Base-by-base conservation (phyloP, 1,284 basidiomycete genomes). In the Phellopilus nigrolimitatus region DNA sequence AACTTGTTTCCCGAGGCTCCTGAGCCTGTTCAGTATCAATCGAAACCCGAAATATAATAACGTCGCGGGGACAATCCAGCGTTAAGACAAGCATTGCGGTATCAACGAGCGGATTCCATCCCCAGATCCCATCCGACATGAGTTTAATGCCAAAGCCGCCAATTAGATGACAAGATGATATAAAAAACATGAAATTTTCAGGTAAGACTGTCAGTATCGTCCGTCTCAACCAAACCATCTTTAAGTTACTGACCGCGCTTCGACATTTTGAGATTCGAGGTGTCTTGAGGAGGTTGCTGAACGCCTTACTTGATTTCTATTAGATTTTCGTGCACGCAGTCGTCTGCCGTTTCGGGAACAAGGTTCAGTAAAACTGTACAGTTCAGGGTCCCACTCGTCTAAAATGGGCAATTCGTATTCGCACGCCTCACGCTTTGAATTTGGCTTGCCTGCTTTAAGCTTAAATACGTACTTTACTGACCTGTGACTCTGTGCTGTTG, bases 1-100 rank as follows among this genome's bases (percentile, higher is more conserved):
- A 90, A 98, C 76, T 98, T 99, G 76, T 90, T 95, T 70, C 95
- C 95, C 68, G 92, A 71, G 54, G 74, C 69, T 70, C 52, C 52
- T 33, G 52, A 27, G 22, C 52, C 52, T 54, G 27, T 8, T 52
- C 37, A 52, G 34, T 37, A 10, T 15, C 34, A 37, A 37, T 17
- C n/a, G n/a, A n/a, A n/a, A n/a, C n/a, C n/a, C n/a, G n/a, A n/a
- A n/a, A n/a, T n/a, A n/a, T n/a, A n/a, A n/a, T n/a, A n/a, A n/a
- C n/a, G n/a, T n/a, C n/a, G n/a, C n/a, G n/a, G n/a, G n/a, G n/a
- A n/a, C n/a, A n/a, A n/a, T n/a, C n/a, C n/a, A n/a, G n/a, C n/a
- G n/a, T n/a, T n/a, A n/a, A n/a, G n/a, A n/a, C n/a, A n/a, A n/a
- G n/a, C n/a, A n/a, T n/a, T n/a, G n/a, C n/a, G n/a, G n/a, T n/a